These are phyloP conservation scores for Emergomyces pasteurianus DNA, from an alignment of 2,329 filamentous ascomycete genomes.

Conservation along the genomic window DNA sequence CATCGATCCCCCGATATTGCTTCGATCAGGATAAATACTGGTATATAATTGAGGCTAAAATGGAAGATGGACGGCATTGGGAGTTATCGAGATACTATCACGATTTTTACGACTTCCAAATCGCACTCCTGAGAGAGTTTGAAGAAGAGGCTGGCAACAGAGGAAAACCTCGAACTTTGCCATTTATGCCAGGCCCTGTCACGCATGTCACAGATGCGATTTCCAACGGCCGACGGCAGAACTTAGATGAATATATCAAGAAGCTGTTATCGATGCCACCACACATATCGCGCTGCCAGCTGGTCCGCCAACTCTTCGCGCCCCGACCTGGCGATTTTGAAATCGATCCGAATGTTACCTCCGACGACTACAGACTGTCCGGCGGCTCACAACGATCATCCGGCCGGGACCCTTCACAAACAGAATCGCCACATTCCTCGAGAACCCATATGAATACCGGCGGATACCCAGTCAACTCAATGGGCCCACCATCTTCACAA, in stretches of 20 bases:
- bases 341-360: conserved; percentile 49
- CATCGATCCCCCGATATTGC: conserved; percentile 82
- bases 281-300: conserved; percentile 70
- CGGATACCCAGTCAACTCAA: conserved; percentile 17
- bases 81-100: conserved; percentile 92
- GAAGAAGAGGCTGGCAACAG: conserved; percentile 86
- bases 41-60: conserved; percentile 86
- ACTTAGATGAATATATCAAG: conserved; percentile 90
- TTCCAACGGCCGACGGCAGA: conserved; percentile 82
- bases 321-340: conserved; percentile 88
- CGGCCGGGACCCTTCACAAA: conserved; percentile 48
- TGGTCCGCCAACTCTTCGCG: conserved; percentile 84
- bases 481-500: conserved; percentile 21
- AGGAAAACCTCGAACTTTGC: conserved; percentile 66
- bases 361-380: conserved; percentile 58
- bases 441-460: conserved; percentile 48
- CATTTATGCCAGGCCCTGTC: conserved; percentile 96
- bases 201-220: conserved; percentile 98
- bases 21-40: conserved; percentile 98
- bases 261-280: conserved; percentile 71
- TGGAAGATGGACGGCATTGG: conserved; percentile 87
- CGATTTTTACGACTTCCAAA: conserved; percentile 98
- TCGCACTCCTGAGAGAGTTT: conserved; percentile 81
- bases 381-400: conserved; percentile 57
- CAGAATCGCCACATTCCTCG: conserved; percentile 51